Conservation (phyloP, 208 protist species). For the Leishmania turanica region DNA sequence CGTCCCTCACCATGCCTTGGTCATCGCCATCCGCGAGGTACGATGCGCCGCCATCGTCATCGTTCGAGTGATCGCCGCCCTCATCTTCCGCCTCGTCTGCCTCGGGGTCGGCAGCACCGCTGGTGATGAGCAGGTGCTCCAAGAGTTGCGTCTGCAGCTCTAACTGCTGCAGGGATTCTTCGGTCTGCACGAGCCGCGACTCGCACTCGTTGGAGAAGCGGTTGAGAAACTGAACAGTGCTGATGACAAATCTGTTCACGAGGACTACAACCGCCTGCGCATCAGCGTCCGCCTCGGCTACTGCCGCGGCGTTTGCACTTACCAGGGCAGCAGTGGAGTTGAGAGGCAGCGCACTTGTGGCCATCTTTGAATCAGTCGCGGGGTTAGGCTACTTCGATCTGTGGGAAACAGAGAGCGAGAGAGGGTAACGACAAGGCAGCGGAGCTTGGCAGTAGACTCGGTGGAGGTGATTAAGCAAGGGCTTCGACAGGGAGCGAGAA, state of each 20-base stretch:
- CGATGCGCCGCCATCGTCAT: neutral
- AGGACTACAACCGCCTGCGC: slow-evolving; percentile 57
- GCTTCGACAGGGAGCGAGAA: neutral
- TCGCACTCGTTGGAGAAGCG: slow-evolving; percentile 81
- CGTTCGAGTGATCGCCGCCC: neutral
- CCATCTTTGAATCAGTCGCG: neutral
- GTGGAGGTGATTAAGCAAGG: neutral
- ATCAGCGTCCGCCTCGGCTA: slow-evolving; percentile 30
- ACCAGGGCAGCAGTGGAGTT: neutral
- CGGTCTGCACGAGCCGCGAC: slow-evolving; percentile 49
- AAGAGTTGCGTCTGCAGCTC: slow-evolving; percentile 72
- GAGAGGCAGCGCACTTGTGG: neutral
- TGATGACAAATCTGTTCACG: slow-evolving; percentile 79
- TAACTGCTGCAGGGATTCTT: slow-evolving; percentile 50
- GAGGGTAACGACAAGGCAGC: neutral
- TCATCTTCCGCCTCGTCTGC: slow-evolving; percentile 23
- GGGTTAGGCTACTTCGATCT: neutral
- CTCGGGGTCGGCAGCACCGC: slow-evolving; percentile 17
- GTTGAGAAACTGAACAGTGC: slow-evolving; percentile 83
- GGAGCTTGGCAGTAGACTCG: neutral
- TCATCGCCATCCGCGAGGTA: neutral
- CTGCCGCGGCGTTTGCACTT: neutral
- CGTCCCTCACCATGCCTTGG: neutral
- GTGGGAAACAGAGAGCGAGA: neutral
- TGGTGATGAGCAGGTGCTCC: slow-evolving; percentile 61